Percentiles rank a stretch among this genome's conserved stretches.
phyloP scores from a whole-genome alignment of 345 rosid species.

The Microthlaspi erraticum region DNA sequence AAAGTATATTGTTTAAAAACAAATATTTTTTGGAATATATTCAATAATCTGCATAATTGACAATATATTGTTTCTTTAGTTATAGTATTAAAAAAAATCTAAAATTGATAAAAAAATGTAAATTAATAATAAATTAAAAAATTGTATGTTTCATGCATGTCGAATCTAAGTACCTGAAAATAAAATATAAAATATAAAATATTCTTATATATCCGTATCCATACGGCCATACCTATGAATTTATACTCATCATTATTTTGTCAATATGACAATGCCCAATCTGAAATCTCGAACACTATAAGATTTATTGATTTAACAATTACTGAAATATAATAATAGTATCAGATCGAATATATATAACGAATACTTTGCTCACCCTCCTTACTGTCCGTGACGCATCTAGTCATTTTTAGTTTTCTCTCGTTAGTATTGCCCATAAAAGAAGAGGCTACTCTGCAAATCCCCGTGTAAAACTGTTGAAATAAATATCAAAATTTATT shows the following conservation, averaged over 20 bases:
- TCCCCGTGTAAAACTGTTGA: neutral
- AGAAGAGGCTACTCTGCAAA: too few species aligned
- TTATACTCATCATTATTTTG: conserved; percentile 14
- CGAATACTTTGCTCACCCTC: conserved; percentile 9
- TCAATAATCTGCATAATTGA: too few species aligned
- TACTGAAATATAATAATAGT: neutral
- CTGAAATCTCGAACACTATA: conserved; percentile 3
- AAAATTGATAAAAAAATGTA: neutral
- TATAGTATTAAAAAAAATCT: neutral
- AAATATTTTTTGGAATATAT: too few species aligned
- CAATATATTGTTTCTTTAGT: too few species aligned
- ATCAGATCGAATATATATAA: neutral
- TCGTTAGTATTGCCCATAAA: neutral
- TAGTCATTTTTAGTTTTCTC: neutral
- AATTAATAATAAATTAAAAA: neutral
- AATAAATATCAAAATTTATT: neutral
- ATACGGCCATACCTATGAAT: conserved; percentile 27
- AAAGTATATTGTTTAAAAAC: too few species aligned
- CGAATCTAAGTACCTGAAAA: neutral
- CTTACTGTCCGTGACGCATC: conserved; percentile 10
- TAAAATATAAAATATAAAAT: too few species aligned
- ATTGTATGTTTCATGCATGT: neutral
- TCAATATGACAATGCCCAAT: conserved; percentile 2
- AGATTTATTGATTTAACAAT: too few species aligned
- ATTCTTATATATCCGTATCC: neutral